phyloP scores from a whole-genome alignment of 306 rosid species.

The Begonia masoniana region DNA sequence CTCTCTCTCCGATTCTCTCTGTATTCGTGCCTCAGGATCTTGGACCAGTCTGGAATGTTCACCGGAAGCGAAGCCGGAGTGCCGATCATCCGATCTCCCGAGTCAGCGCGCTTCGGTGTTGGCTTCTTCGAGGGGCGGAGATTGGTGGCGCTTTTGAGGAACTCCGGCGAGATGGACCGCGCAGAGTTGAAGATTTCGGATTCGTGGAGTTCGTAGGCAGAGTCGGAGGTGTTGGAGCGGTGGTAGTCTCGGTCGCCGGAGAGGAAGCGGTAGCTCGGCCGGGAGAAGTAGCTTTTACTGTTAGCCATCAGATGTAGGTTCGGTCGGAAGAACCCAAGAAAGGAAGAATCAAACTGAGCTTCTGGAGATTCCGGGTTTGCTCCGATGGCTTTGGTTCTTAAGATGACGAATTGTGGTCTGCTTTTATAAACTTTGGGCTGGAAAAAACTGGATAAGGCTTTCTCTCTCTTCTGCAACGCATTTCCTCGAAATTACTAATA shows the following conservation, averaged over 20 bases:
- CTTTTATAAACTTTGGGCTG: background rate
- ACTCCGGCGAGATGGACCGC: slow-evolving; percentile 51
- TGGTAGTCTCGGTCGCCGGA: slow-evolving; percentile 24
- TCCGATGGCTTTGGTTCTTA: background rate
- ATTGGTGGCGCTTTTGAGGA: slow-evolving; percentile 14
- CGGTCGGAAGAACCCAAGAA: no score
- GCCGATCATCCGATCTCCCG: slow-evolving; percentile 15
- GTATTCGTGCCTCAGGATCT: slow-evolving; percentile 58
- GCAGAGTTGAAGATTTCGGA: slow-evolving; percentile 57
- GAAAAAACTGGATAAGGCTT: background rate
- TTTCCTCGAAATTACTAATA: background rate
- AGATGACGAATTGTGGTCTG: background rate
- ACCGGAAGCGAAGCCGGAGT: slow-evolving; percentile 48
- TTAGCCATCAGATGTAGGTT: slow-evolving; percentile 35
- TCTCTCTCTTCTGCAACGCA: background rate
- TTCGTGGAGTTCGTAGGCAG: slow-evolving; percentile 63
- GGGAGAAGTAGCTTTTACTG: slow-evolving; percentile 30
- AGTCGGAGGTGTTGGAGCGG: slow-evolving; percentile 17
- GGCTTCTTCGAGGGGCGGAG: slow-evolving; percentile 27
- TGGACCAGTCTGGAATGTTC: slow-evolving; percentile 71
- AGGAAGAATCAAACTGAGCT: no score
- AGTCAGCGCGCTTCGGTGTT: slow-evolving; percentile 15
- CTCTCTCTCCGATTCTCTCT: slow-evolving; percentile 23
- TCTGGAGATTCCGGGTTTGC: no score
- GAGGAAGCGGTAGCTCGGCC: slow-evolving; percentile 40